These are phyloP conservation scores for Fusarium sp. DNA, from an alignment of 2,329 filamentous ascomycete species.

Conservation along the genomic window DNA sequence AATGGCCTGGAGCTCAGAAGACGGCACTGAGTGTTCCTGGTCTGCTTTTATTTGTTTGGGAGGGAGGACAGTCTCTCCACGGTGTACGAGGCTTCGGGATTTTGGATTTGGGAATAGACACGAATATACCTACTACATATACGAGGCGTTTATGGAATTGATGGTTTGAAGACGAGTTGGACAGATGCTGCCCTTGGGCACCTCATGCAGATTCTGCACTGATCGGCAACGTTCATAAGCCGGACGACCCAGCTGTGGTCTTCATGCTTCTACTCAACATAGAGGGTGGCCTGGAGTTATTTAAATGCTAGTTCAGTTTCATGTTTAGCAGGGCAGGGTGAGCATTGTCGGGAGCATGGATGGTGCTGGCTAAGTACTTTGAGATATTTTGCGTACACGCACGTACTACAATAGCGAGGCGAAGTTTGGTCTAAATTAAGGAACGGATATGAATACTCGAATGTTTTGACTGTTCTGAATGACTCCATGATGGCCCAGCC, in stretches of 20 bases:
- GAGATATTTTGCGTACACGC: not conserved
- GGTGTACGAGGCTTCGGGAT: slow-evolving; percentile 21
- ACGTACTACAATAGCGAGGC: slow-evolving; percentile 12
- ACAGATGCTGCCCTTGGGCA: not conserved
- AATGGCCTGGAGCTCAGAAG: slow-evolving; percentile 12
- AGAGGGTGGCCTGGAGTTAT: not conserved
- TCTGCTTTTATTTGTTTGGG: slow-evolving; percentile 9
- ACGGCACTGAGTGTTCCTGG: slow-evolving; percentile 14
- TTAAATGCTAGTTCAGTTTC: not conserved
- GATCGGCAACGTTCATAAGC: not conserved
- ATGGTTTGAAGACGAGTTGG: slow-evolving; percentile 17
- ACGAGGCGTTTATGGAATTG: slow-evolving; percentile 42
- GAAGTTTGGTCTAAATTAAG: slow-evolving; percentile 11
- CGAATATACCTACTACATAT: slow-evolving; percentile 43
- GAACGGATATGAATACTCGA: not conserved
- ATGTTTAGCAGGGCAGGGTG: not conserved
- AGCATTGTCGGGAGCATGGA: slow-evolving; percentile 2
- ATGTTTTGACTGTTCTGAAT: not conserved
- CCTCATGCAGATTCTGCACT: not conserved
- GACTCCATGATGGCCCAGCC: not conserved
- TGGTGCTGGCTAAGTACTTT: not conserved
- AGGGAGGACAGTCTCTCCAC: not conserved
- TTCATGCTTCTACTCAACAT: slow-evolving; percentile 7
- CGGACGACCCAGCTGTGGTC: not conserved
- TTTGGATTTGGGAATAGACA: slow-evolving; percentile 39